Conservation (phyloP, 306 rosid genomes). For the Medicago ruthenica region DNA sequence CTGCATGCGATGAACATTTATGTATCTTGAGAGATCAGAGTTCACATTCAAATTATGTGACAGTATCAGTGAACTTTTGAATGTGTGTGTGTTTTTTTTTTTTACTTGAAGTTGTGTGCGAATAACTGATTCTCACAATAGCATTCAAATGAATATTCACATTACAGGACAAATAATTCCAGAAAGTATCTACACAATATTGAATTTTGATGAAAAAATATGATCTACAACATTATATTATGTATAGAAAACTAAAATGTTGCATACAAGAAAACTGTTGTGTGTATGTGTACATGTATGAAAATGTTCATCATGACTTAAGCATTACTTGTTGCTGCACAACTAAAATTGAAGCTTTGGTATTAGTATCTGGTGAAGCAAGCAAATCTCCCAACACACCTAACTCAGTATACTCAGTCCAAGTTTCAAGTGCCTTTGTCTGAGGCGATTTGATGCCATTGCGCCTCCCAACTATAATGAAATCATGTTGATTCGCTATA, state of each 20-base stretch:
- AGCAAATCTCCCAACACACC: conserved; percentile 34
- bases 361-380: conserved; percentile 22
- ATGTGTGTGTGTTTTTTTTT: too few relatives aligned
- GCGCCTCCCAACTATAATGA: conserved; percentile 15
- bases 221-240: background rate
- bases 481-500: background rate
- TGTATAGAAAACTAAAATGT: background rate
- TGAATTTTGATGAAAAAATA: too few relatives aligned
- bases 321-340: conserved; percentile 20
- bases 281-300: background rate
- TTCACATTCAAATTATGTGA: too few relatives aligned
- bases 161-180: background rate
- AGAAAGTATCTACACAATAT: background rate
- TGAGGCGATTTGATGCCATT: conserved; percentile 12
- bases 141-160: background rate
- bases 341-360: conserved; percentile 15
- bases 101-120: too few relatives aligned
- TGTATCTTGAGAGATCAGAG: too few relatives aligned
- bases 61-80: too few relatives aligned
- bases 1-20: too few relatives aligned
- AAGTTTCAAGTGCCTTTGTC: background rate
- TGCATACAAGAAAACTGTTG: background rate
- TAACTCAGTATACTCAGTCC: conserved; percentile 21
- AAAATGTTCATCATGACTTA: background rate
- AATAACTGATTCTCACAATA: background rate